Conservation (phyloP, 371 early-diverging fungal species). For the Rhizopus stolonifer region DNA sequence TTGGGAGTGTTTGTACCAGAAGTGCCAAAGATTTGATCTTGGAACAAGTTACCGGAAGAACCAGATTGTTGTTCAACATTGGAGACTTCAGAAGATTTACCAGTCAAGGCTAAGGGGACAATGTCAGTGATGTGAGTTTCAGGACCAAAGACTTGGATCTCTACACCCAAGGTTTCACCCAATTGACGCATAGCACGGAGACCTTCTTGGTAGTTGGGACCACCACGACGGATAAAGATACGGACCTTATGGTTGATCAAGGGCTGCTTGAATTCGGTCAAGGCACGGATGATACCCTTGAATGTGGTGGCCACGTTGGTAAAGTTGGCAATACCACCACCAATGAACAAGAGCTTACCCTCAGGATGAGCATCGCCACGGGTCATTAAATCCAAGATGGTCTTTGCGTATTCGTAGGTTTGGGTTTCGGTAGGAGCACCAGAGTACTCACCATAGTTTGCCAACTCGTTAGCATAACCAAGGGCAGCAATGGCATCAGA, state of each 20-base stretch:
- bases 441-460: constrained; percentile 99
- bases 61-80: constrained; percentile 20
- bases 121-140: constrained; percentile 98
- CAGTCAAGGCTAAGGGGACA: constrained; percentile 88
- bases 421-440: constrained; percentile 98
- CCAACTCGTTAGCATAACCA: constrained; percentile 91
- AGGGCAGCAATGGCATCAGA: constrained; percentile 96
- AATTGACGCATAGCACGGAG: constrained; percentile 92
- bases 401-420: constrained; percentile 98
- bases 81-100: constrained; percentile 42
- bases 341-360: constrained; percentile 95
- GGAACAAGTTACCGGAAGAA: constrained; percentile 66
- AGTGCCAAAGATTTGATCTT: constrained; percentile 61
- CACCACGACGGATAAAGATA: constrained; percentile 96
- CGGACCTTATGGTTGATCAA: constrained; percentile 86
- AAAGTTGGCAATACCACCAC: constrained; percentile 99
- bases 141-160: constrained; percentile 95
- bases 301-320: constrained; percentile 98
- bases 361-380: constrained; percentile 79
- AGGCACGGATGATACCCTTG: constrained; percentile 96
- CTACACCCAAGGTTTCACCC: constrained; percentile 90
- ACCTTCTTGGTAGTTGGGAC: constrained; percentile 99
- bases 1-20: constrained; percentile 40
- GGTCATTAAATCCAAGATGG: constrained; percentile 96
- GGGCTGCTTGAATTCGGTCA: constrained; percentile 86